Conservation (phyloP, 768 basidiomycete species). For the Mycena amicta region DNA sequence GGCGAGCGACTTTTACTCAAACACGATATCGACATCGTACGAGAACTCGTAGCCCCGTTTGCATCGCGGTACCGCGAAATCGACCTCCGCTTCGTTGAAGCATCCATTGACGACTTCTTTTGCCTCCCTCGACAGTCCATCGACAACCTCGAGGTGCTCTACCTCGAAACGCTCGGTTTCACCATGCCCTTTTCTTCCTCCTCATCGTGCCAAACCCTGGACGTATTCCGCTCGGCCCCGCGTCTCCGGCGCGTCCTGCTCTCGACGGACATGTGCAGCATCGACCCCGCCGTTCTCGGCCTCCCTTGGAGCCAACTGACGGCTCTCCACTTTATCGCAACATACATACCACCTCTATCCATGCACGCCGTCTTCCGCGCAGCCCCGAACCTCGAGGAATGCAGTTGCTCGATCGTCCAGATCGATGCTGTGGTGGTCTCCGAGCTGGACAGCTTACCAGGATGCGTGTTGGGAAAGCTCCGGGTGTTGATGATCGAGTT, state of each 20-base stretch:
- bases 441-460: slow-evolving; percentile 11
- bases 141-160: slow-evolving; percentile 20
- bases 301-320: slow-evolving; percentile 22
- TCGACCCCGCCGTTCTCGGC: slow-evolving; percentile 19
- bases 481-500: slow-evolving; percentile 21
- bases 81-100: slow-evolving; percentile 22
- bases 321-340: slow-evolving; percentile 21
- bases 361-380: slow-evolving; percentile 21
- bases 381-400: slow-evolving; percentile 14
- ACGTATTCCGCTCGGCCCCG: slow-evolving; percentile 21
- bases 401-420: slow-evolving; percentile 23
- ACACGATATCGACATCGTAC: not conserved
- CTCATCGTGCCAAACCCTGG: slow-evolving; percentile 13
- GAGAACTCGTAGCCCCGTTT: slow-evolving; percentile 16
- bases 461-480: slow-evolving; percentile 11
- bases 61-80: slow-evolving; percentile 19
- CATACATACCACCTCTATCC: slow-evolving; percentile 21
- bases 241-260: slow-evolving; percentile 20
- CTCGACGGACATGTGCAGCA: slow-evolving; percentile 22
- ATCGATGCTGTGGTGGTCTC: slow-evolving; percentile 10
- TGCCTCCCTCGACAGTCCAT: slow-evolving; percentile 17
- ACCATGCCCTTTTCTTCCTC: slow-evolving; percentile 15
- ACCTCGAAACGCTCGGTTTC: slow-evolving; percentile 21
- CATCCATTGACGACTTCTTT: slow-evolving; percentile 24
- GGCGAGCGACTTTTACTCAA: not conserved